Evolutionary conservation across 805 yeast genomes (phyloP).

Genomic region (Candida caryicola): DNA sequence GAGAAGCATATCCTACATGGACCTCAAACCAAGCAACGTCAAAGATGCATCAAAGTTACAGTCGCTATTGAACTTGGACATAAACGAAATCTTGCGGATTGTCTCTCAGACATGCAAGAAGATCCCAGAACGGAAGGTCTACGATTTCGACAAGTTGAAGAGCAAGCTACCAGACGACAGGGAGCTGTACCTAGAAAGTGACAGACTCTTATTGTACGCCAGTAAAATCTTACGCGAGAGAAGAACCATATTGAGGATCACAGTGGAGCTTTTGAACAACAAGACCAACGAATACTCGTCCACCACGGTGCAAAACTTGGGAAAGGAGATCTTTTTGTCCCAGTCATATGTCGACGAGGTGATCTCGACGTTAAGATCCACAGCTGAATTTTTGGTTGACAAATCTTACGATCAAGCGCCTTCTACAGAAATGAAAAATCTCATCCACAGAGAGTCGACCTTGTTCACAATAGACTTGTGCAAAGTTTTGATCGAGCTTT

Average conservation of each 20-base stretch:
- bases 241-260: conserved; percentile 44
- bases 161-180: conserved; percentile 37
- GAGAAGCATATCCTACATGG: conserved; percentile 39
- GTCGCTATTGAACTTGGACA: conserved; percentile 36
- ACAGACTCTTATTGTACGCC: conserved; percentile 33
- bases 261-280: conserved; percentile 26
- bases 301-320: conserved; percentile 32
- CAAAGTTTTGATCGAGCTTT: conserved; percentile 38
- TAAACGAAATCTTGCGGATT: conserved; percentile 48
- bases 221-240: conserved; percentile 50
- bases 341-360: conserved; percentile 22
- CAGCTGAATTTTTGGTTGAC: conserved; percentile 7
- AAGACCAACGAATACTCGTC: conserved; percentile 20
- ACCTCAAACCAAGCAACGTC: conserved; percentile 31
- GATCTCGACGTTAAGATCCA: conserved; percentile 11
- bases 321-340: conserved; percentile 37
- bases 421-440: conserved; percentile 18
- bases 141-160: conserved; percentile 22
- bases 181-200: conserved; percentile 25
- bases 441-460: conserved; percentile 26
- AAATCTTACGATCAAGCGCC: conserved; percentile 11
- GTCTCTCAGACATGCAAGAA: conserved; percentile 38
- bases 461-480: conserved; percentile 32
- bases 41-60: conserved; percentile 42
- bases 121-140: conserved; percentile 31